Evolutionary conservation across 2,329 filamentous ascomycete genomes (phyloP).

Genomic region (Teratosphaeria zuluensis): DNA sequence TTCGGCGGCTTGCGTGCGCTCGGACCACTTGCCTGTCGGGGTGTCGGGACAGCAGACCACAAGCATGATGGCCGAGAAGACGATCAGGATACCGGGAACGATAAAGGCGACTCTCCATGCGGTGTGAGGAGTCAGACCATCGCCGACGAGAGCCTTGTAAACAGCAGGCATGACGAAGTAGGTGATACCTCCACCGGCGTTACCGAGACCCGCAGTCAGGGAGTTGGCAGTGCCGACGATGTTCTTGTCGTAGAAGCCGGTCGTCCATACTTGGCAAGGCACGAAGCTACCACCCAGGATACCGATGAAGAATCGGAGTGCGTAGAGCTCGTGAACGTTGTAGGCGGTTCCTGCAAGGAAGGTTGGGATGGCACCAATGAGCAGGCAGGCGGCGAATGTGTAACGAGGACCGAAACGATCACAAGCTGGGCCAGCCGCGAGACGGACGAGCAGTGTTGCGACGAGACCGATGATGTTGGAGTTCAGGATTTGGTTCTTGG

Average conservation of each 20-base stretch:
- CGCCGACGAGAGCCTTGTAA: conserved; percentile 61
- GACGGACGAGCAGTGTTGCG: conserved; percentile 65
- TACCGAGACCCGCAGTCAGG: conserved; percentile 74
- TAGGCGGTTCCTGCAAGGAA: conserved; percentile 71
- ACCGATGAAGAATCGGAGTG: conserved; percentile 69
- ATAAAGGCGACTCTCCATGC: conserved; percentile 82
- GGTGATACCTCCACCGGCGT: conserved; percentile 79
- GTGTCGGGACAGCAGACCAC: conserved; percentile 70
- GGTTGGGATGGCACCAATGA: conserved; percentile 69
- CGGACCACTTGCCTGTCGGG: conserved; percentile 69
- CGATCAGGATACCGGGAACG: conserved; percentile 70
- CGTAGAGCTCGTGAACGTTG: conserved; percentile 57
- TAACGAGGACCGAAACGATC: conserved; percentile 72
- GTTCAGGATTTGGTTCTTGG: conserved; percentile 64
- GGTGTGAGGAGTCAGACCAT: conserved; percentile 52
- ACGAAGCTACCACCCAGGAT: conserved; percentile 72
- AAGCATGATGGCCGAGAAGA: conserved; percentile 56
- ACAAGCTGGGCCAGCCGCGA: conserved; percentile 73
- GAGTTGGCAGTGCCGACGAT: conserved; percentile 83
- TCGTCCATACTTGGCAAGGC: conserved; percentile 86
- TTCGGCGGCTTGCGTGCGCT: conserved; percentile 52
- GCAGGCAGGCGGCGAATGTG: conserved; percentile 69
- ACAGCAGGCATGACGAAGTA: conserved; percentile 92
- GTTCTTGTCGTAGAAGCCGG: conserved; percentile 87
- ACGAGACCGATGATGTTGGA: conserved; percentile 79